Conservation (phyloP, 192 early-diverging fungal genomes). For the Anaeromyces robustus region DNA sequence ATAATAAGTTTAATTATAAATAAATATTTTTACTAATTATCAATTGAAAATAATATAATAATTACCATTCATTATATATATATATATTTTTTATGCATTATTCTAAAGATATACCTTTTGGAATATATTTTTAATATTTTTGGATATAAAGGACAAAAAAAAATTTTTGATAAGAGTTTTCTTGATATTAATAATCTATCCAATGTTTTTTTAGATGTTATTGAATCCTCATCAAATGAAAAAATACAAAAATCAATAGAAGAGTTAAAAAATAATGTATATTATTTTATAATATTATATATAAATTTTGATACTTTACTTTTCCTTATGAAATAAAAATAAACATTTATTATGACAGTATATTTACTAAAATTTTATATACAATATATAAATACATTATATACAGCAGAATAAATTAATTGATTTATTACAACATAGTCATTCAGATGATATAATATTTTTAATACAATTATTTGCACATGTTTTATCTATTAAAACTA, state of each 20-base stretch:
- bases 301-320: no score
- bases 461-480: background rate
- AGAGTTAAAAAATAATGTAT: background rate
- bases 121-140: background rate
- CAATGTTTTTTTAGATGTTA: background rate
- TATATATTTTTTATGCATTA: no score
- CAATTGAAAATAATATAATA: no score
- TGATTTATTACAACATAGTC: background rate
- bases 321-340: no score
- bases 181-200: background rate
- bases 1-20: no score
- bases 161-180: background rate
- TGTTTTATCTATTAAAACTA: background rate
- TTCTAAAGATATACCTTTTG: background rate
- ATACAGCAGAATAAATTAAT: background rate
- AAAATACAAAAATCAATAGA: background rate
- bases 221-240: background rate
- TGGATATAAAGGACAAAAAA: background rate
- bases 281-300: no score
- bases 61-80: no score
- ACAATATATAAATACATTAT: background rate
- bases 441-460: background rate
- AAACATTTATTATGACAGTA: no score
- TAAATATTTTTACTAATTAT: no score
- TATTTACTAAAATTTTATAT: no score